Percentiles rank a stretch among this genome's conserved stretches.
phyloP scores from a whole-genome alignment of 768 basidiomycete genomes.

The Fistulinella prunicolor region DNA sequence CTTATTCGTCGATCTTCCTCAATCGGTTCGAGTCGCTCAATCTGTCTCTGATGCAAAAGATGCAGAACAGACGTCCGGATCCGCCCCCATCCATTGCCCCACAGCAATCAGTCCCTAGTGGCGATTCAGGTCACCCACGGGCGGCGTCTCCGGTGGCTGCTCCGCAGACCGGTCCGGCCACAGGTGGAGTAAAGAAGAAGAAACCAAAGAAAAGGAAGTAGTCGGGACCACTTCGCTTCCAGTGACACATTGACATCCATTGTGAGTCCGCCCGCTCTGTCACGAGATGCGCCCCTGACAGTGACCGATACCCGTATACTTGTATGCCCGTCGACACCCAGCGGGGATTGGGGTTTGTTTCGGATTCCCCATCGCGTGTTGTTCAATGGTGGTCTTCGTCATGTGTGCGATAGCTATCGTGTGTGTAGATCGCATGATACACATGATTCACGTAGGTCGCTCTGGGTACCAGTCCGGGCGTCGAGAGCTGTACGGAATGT shows the following conservation, averaged over 20 bases:
- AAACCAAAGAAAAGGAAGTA: constrained; percentile 80
- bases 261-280: constrained; percentile 12
- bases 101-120: constrained; percentile 19
- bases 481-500: constrained; percentile 1
- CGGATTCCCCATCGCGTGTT: constrained; percentile 1
- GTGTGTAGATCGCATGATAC: constrained; percentile 1
- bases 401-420: neutral
- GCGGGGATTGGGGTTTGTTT: neutral
- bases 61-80: constrained; percentile 61
- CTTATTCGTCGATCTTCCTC: constrained; percentile 89
- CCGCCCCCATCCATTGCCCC: constrained; percentile 24
- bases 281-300: neutral
- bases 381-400: constrained; percentile 5
- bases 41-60: constrained; percentile 79
- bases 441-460: neutral
- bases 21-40: constrained; percentile 96
- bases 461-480: neutral
- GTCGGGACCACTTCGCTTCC: constrained; percentile 5
- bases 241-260: constrained; percentile 3
- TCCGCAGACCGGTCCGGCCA: constrained; percentile 35
- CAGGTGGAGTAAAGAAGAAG: constrained; percentile 77
- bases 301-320: constrained; percentile 6
- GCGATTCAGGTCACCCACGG: constrained; percentile 27
- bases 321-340: neutral
- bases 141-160: constrained; percentile 34